phyloP scores from a whole-genome alignment of 148 eudicot species.

The Silene conica region DNA sequence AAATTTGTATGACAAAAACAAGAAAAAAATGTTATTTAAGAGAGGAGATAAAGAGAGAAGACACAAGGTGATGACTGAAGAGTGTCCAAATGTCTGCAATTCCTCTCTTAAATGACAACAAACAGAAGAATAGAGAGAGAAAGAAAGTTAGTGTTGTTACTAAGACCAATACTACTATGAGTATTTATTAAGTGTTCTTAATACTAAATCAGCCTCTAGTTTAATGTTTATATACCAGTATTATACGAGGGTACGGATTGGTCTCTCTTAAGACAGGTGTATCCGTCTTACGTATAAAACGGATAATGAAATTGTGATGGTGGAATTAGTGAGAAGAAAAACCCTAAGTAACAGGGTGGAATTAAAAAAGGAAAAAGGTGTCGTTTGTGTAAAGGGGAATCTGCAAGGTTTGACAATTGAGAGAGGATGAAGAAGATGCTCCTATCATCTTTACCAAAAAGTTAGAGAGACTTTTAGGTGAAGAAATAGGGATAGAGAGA shows the following conservation, averaged over 20 bases:
- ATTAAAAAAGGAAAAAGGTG: slow-evolving; percentile 28
- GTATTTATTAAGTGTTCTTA: no score
- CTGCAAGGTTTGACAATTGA: slow-evolving; percentile 55
- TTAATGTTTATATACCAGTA: background rate
- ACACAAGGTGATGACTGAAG: slow-evolving; percentile 42
- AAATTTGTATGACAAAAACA: background rate
- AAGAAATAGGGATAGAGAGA: background rate
- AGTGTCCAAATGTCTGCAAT: slow-evolving; percentile 78
- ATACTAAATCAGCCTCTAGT: no score
- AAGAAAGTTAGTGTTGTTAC: slow-evolving; percentile 9
- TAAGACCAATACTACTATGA: no score
- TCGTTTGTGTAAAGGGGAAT: slow-evolving; percentile 19
- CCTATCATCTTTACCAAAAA: slow-evolving; percentile 18
- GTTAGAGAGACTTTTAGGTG: slow-evolving; percentile 15
- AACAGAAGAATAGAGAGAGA: slow-evolving; percentile 22
- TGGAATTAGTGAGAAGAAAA: background rate
- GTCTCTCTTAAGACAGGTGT: no score
- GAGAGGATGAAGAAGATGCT: slow-evolving; percentile 14
- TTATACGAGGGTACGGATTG: background rate
- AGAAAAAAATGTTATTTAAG: background rate
- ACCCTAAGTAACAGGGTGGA: background rate
- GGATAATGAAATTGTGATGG: no score
- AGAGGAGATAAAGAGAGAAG: slow-evolving; percentile 57
- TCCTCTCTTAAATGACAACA: slow-evolving; percentile 40
- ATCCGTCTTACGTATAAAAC: no score